Evolutionary conservation across 2,329 filamentous ascomycete genomes (phyloP).

Genomic region (Dactylellina leptospora): DNA sequence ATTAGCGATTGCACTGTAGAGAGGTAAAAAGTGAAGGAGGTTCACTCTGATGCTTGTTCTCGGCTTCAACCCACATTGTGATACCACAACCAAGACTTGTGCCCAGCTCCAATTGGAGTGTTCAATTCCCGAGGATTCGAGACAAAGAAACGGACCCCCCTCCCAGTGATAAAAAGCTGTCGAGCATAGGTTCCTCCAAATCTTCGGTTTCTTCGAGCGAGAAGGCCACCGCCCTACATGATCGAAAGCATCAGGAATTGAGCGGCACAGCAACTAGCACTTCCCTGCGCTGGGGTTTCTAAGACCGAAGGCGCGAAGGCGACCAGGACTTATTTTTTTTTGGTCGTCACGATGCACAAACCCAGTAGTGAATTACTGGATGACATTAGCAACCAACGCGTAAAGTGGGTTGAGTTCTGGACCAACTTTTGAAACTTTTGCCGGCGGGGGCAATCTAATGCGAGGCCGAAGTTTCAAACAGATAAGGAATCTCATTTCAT

Average conservation of each 20-base stretch:
- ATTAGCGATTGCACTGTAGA: slow-evolving; percentile 25
- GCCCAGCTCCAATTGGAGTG: slow-evolving; percentile 15
- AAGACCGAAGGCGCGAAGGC: too few species aligned
- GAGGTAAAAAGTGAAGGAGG: too few species aligned
- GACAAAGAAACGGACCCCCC: not conserved
- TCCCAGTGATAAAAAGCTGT: too few species aligned
- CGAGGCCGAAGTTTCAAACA: slow-evolving; percentile 42
- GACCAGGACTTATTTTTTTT: too few species aligned
- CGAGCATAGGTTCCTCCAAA: too few species aligned
- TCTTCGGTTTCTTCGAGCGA: too few species aligned
- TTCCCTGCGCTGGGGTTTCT: too few species aligned
- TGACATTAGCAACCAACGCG: slow-evolving; percentile 35
- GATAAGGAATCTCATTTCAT: slow-evolving; percentile 26
- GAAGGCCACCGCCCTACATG: not conserved
- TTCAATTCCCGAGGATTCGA: slow-evolving; percentile 13
- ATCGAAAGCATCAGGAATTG: not conserved
- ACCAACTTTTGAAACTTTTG: slow-evolving; percentile 22
- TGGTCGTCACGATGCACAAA: slow-evolving; percentile 44
- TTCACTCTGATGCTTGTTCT: slow-evolving; percentile 20
- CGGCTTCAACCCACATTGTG: slow-evolving; percentile 8
- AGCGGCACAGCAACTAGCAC: slow-evolving; percentile 5
- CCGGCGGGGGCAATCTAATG: slow-evolving; percentile 42
- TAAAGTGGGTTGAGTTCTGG: slow-evolving; percentile 18
- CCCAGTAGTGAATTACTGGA: slow-evolving; percentile 23
- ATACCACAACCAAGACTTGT: slow-evolving; percentile 4